Evolutionary conservation across 2,329 filamentous ascomycete genomes (phyloP).

Genomic region (Tolypocladium nubicola): DNA sequence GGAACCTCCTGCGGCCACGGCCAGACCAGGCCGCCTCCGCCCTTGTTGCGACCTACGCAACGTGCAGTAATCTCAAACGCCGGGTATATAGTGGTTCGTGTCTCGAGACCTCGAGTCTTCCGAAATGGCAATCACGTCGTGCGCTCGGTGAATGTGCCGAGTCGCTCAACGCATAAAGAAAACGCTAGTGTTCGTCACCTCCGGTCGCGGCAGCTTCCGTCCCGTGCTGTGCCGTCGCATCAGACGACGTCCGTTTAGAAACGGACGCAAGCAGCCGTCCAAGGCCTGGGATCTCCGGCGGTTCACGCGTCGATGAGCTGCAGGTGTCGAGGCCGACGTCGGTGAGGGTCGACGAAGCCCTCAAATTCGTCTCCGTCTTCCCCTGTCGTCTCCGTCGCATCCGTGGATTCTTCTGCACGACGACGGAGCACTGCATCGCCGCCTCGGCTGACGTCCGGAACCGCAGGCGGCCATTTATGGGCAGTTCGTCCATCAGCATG

Average conservation of each 20-base stretch:
- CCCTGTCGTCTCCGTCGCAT: conserved; percentile 6
- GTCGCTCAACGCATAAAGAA: neutral
- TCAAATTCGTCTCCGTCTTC: conserved; percentile 1
- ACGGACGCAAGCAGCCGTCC: neutral
- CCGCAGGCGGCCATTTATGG: conserved; percentile 1
- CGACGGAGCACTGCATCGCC: conserved; percentile 5
- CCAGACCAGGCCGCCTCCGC: neutral
- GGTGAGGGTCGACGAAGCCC: neutral
- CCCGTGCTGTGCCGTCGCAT: neutral
- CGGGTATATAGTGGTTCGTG: neutral
- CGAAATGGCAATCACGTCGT: neutral
- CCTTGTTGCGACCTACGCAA: neutral
- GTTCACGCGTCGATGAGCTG: neutral
- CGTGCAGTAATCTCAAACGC: neutral
- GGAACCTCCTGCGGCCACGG: neutral
- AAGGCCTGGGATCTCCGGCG: neutral
- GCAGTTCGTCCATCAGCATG: neutral
- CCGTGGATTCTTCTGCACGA: conserved; percentile 6
- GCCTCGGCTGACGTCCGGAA: conserved; percentile 6
- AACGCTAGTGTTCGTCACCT: neutral
- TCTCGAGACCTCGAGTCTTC: neutral
- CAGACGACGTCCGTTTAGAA: neutral
- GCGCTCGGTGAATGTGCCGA: neutral
- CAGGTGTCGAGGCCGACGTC: neutral
- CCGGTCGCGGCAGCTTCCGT: neutral